phyloP scores from a whole-genome alignment of 106 monocot genomes.

The Dioscorea dumetorum region DNA sequence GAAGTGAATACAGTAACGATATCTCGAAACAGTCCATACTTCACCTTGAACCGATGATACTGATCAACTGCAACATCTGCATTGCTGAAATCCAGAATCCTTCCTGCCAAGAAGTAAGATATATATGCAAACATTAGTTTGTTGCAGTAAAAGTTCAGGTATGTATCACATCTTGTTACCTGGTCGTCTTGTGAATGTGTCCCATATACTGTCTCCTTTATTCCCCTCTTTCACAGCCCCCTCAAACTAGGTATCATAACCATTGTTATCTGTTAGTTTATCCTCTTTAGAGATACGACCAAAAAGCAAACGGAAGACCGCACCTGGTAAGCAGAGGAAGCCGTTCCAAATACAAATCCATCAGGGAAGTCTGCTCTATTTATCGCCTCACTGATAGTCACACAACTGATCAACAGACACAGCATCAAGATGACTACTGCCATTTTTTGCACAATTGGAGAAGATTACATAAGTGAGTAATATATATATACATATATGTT shows the following conservation, averaged over 20 bases:
- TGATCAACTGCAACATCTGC: conserved; percentile 75
- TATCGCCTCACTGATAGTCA: conserved; percentile 16
- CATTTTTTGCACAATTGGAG: not conserved
- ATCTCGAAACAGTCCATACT: not conserved
- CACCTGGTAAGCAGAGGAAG: conserved; percentile 77
- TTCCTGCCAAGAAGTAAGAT: conserved; percentile 20
- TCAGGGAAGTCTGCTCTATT: conserved; percentile 42
- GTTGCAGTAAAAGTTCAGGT: not conserved
- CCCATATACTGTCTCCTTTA: conserved; percentile 63
- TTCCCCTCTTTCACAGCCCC: conserved; percentile 69
- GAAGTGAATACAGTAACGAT: not conserved
- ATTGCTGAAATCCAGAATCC: conserved; percentile 78
- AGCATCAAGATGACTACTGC: conserved; percentile 13
- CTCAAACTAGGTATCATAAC: conserved; percentile 35
- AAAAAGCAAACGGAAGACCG: not conserved
- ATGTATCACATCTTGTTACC: conserved; percentile 9
- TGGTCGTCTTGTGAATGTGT: conserved; percentile 52
- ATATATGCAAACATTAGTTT: not conserved
- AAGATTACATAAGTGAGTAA: not conserved
- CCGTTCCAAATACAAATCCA: conserved; percentile 61
- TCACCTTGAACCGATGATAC: conserved; percentile 70
- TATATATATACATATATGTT: not conserved
- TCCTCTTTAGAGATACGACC: too few relatives aligned
- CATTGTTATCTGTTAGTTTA: too few relatives aligned
- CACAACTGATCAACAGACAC: not conserved